Evolutionary conservation across 352 stramenopile species (phyloP).

Genomic region (Globisporangium irregulare): DNA sequence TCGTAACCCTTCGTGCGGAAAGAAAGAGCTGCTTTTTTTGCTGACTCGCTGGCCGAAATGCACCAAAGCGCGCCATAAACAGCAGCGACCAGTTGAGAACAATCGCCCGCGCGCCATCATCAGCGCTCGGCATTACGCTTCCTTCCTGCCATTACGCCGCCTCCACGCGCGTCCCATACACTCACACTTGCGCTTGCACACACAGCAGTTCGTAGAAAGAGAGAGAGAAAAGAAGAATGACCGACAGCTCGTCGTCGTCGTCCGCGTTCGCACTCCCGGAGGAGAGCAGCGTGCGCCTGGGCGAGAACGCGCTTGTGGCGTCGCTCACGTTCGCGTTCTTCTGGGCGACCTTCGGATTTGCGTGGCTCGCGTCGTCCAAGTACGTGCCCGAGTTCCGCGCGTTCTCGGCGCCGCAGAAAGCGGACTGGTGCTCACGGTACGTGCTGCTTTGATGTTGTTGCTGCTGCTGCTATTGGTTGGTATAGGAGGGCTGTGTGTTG

Average conservation of each 20-base stretch:
- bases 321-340: conserved; percentile 63
- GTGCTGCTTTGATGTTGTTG: conserved; percentile 8
- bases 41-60: neutral
- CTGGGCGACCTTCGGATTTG: conserved; percentile 59
- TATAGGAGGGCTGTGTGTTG: neutral
- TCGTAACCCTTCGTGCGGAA: neutral
- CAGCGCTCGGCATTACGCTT: neutral
- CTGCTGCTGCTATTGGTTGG: neutral
- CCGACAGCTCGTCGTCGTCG: conserved; percentile 19
- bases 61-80: neutral
- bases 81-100: neutral
- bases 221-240: neutral
- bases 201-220: neutral
- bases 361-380: conserved; percentile 55
- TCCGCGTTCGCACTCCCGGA: conserved; percentile 39
- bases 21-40: neutral
- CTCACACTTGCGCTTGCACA: neutral
- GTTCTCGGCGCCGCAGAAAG: conserved; percentile 68
- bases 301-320: conserved; percentile 64
- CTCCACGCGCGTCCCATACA: neutral
- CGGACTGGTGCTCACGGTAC: conserved; percentile 79
- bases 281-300: conserved; percentile 51
- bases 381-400: conserved; percentile 54
- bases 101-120: neutral
- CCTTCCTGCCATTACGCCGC: neutral